Percentiles rank a stretch among this genome's conserved stretches.
Conservation (phyloP, 345 rosid genomes). For the Ricinus communis region DNA sequence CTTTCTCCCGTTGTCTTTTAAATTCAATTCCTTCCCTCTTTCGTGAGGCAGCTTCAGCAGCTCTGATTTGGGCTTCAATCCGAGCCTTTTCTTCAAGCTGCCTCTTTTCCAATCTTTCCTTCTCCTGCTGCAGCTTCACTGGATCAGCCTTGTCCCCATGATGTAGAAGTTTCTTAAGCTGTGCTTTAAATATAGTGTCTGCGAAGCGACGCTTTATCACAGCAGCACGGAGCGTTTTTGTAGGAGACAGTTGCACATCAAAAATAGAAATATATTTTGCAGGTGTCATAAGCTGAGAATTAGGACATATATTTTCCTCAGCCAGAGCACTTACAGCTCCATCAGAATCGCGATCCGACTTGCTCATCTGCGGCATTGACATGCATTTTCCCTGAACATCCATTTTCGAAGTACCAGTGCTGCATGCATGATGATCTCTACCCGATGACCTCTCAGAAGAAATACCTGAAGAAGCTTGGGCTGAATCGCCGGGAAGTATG, state of each 20-base stretch:
- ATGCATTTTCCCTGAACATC: slow-evolving; percentile 45
- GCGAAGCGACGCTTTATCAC: slow-evolving; percentile 73
- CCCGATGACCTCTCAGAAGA: slow-evolving; percentile 41
- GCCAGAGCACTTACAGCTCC: slow-evolving; percentile 66
- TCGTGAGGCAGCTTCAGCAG: no score
- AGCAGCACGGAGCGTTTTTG: slow-evolving; percentile 82
- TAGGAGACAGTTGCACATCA: slow-evolving; percentile 58
- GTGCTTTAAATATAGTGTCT: slow-evolving; percentile 65
- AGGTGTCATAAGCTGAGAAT: slow-evolving; percentile 42
- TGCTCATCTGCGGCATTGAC: slow-evolving; percentile 42
- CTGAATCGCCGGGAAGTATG: slow-evolving; percentile 34
- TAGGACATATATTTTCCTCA: slow-evolving; percentile 47
- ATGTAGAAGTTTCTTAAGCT: slow-evolving; percentile 57
- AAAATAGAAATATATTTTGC: slow-evolving; percentile 36
- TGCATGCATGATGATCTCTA: slow-evolving; percentile 29
- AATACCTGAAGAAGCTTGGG: slow-evolving; percentile 37
- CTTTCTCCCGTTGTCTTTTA: slow-evolving; percentile 59
- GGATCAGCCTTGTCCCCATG: slow-evolving; percentile 63
- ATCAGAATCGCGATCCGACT: slow-evolving; percentile 63
- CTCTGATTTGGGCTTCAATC: slow-evolving; percentile 72
- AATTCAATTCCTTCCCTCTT: no score
- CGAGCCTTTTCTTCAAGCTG: slow-evolving; percentile 75
- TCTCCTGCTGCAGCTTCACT: slow-evolving; percentile 55
- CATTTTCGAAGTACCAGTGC: slow-evolving; percentile 44
- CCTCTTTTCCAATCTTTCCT: slow-evolving; percentile 60